Evolutionary conservation across 192 early-diverging fungal species (phyloP).

Genomic region (Physocladia obscura): DNA sequence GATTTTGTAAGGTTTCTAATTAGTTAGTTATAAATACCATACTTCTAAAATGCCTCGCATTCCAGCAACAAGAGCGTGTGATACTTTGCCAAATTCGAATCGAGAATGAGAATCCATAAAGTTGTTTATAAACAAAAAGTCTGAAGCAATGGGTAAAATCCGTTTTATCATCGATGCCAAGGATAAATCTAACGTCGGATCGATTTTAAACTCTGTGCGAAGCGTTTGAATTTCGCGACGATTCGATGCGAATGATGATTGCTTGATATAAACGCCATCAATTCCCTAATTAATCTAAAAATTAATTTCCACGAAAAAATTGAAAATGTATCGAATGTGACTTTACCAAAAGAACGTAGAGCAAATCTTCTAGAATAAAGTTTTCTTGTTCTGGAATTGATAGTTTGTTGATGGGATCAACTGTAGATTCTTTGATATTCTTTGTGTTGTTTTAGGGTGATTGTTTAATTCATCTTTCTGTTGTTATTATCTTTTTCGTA

Average conservation of each 20-base stretch:
- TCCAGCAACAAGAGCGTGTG: constrained; percentile 86
- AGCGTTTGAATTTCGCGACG: background rate
- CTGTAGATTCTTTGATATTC: background rate
- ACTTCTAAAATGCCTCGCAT: constrained; percentile 74
- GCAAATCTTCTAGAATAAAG: constrained; percentile 82
- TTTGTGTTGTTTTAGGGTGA: no score
- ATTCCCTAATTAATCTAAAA: constrained; percentile 60
- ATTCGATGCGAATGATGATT: background rate
- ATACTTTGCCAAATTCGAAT: constrained; percentile 81
- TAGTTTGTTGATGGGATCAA: constrained; percentile 13
- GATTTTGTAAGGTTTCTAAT: no score
- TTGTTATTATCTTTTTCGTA: no score
- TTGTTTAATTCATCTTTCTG: no score
- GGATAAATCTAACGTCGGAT: constrained; percentile 31
- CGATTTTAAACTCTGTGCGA: background rate
- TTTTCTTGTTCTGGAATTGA: constrained; percentile 65
- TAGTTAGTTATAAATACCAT: constrained; percentile 1
- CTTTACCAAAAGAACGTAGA: constrained; percentile 80
- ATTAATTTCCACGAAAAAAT: background rate
- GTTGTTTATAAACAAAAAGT: constrained; percentile 72
- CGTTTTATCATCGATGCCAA: constrained; percentile 72
- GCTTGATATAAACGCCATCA: constrained; percentile 65
- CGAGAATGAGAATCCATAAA: constrained; percentile 74
- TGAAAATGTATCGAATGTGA: no score
- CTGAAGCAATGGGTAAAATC: constrained; percentile 74